A percentile compares a stretch with the other conserved stretches of the same genome.
Conservation (phyloP, 2,329 filamentous ascomycete genomes). For the Aspergillus glaucus region DNA sequence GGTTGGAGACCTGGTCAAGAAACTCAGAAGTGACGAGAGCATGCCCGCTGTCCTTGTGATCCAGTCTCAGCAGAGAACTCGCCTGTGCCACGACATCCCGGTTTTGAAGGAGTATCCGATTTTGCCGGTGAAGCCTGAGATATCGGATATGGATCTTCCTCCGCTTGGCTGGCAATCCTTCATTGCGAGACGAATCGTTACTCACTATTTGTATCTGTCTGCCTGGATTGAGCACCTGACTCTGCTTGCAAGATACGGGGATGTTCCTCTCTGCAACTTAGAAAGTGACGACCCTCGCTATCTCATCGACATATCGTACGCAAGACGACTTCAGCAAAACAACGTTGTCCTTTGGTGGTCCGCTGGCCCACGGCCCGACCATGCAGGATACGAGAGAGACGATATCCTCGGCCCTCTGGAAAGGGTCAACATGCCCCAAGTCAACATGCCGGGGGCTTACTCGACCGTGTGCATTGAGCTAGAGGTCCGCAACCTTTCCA, state of each 20-base stretch:
- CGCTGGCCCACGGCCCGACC: slow-evolving; percentile 74
- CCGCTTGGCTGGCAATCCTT: slow-evolving; percentile 92
- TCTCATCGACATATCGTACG: slow-evolving; percentile 93
- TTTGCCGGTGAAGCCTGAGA: slow-evolving; percentile 72
- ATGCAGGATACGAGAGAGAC: slow-evolving; percentile 92
- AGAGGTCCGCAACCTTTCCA: slow-evolving; percentile 86
- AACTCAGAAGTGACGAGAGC: slow-evolving; percentile 77
- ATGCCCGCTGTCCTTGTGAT: slow-evolving; percentile 78
- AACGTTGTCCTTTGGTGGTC: slow-evolving; percentile 99
- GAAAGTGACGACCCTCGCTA: slow-evolving; percentile 91
- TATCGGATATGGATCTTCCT: slow-evolving; percentile 77
- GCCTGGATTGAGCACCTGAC: slow-evolving; percentile 87
- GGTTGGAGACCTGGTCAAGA: slow-evolving; percentile 80
- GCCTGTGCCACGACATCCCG: slow-evolving; percentile 78
- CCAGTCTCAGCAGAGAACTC: slow-evolving; percentile 77
- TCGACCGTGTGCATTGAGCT: slow-evolving; percentile 95
- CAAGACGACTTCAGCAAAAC: slow-evolving; percentile 78
- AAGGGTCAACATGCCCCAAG: slow-evolving; percentile 79
- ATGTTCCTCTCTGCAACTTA: slow-evolving; percentile 90
- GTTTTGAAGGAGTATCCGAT: slow-evolving; percentile 78
- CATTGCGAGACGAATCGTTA: slow-evolving; percentile 75
- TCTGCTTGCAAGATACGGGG: slow-evolving; percentile 81
- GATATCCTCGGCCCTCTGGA: slow-evolving; percentile 79
- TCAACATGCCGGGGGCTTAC: slow-evolving; percentile 91
- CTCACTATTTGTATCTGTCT: slow-evolving; percentile 86